Percentiles rank a stretch among this genome's conserved stretches.
phyloP scores from a whole-genome alignment of 2,329 filamentous ascomycete species.

The Penicillium sp. region DNA sequence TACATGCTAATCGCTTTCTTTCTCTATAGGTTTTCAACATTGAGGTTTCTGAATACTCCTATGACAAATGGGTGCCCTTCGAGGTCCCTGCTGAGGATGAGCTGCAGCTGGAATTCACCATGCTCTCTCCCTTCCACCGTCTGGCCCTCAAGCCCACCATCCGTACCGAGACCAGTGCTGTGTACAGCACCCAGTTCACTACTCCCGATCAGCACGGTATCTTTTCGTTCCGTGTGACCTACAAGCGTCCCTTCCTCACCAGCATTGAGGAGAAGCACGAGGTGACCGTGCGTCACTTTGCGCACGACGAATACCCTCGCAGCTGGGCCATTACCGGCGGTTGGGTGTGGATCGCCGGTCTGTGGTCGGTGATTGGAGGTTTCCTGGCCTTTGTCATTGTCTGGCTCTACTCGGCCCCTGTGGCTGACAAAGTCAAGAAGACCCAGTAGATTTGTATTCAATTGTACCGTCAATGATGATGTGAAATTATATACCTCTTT shows the following conservation, averaged over 20 bases:
- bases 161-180: constrained; percentile 65
- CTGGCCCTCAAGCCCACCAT: constrained; percentile 64
- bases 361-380: constrained; percentile 77
- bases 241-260: constrained; percentile 90
- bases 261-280: constrained; percentile 91
- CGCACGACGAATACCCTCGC: constrained; percentile 93
- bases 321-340: constrained; percentile 87
- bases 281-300: constrained; percentile 92
- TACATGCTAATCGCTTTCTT: constrained; percentile 25
- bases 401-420: constrained; percentile 77
- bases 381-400: constrained; percentile 82
- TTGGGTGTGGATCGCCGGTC: constrained; percentile 91
- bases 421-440: constrained; percentile 47
- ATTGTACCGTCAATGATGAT: constrained; percentile 27
- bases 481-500: constrained; percentile 14
- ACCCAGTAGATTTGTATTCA: constrained; percentile 38
- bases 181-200: constrained; percentile 73
- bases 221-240: constrained; percentile 97
- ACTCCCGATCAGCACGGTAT: constrained; percentile 97
- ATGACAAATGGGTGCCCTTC: constrained; percentile 75
- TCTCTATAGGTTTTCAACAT: constrained; percentile 72
- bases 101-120: constrained; percentile 94
- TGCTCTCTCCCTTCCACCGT: constrained; percentile 97
- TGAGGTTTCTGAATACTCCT: constrained; percentile 80
- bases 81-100: constrained; percentile 66